These are phyloP conservation scores for Diaporthe vexans DNA, from an alignment of 2,329 filamentous ascomycete species.

Conservation along the genomic window DNA sequence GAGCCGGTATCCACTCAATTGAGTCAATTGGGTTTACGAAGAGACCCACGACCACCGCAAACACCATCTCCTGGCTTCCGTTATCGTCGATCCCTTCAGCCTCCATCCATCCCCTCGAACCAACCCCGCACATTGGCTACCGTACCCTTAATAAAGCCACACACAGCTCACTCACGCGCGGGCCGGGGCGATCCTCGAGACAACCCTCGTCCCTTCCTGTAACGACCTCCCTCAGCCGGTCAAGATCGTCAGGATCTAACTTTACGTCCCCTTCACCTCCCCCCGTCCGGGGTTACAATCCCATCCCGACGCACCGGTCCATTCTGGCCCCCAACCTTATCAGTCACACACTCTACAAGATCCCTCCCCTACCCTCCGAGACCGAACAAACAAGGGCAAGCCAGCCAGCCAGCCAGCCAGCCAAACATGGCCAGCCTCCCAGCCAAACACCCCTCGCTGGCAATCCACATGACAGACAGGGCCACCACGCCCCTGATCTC, in stretches of 20 bases:
- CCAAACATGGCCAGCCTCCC: slow-evolving; percentile 58
- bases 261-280: neutral
- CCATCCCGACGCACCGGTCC: no score
- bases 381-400: neutral
- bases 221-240: slow-evolving; percentile 9
- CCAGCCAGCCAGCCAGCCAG: no score
- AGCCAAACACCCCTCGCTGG: slow-evolving; percentile 64
- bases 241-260: slow-evolving; percentile 7
- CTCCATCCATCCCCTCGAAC: neutral
- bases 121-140: slow-evolving; percentile 25
- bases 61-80: neutral
- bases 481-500: slow-evolving; percentile 68
- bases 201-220: neutral
- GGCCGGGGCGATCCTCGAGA: slow-evolving; percentile 15
- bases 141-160: neutral
- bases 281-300: neutral
- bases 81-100: neutral
- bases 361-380: no score
- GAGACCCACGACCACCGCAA: neutral
- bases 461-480: slow-evolving; percentile 70
- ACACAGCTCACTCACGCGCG: neutral
- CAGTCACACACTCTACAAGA: neutral
- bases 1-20: neutral
- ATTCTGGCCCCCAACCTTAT: neutral
- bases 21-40: neutral